Conservation (phyloP, 1,284 basidiomycete species). For the Stereum hirsutum region DNA sequence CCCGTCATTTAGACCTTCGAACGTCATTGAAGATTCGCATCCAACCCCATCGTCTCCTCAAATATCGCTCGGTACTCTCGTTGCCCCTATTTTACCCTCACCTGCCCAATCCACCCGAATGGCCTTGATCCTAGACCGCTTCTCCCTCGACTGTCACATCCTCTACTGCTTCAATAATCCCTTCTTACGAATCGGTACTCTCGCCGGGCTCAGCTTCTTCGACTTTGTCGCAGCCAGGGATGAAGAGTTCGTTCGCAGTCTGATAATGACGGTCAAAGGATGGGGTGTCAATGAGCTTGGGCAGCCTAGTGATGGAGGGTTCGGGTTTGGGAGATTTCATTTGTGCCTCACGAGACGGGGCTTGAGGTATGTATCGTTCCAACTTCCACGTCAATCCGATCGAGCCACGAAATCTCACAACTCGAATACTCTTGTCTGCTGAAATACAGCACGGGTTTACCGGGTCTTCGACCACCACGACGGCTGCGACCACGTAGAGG, state of each 20-base stretch:
- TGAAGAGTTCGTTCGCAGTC: background rate
- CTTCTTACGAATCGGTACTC: background rate
- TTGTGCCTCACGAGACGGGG: background rate
- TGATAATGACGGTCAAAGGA: background rate
- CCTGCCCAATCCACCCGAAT: background rate
- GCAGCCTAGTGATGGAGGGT: background rate
- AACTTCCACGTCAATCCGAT: background rate
- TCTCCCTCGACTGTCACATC: background rate
- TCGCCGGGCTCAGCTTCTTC: background rate
- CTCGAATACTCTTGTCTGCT: background rate
- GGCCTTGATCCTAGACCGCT: background rate
- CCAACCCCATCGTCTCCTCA: too few species aligned
- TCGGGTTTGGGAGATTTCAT: background rate
- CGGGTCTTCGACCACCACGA: background rate
- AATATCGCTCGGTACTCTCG: too few species aligned
- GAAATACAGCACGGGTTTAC: background rate
- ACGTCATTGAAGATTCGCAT: too few species aligned
- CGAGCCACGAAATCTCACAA: background rate
- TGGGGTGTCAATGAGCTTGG: background rate
- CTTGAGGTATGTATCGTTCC: background rate
- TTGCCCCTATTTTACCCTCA: too few species aligned
- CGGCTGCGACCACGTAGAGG: background rate
- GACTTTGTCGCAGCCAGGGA: background rate
- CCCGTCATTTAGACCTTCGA: too few species aligned
- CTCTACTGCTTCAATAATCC: background rate